phyloP scores from a whole-genome alignment of 805 yeast species.

The Teunomyces lycoperdinae region DNA sequence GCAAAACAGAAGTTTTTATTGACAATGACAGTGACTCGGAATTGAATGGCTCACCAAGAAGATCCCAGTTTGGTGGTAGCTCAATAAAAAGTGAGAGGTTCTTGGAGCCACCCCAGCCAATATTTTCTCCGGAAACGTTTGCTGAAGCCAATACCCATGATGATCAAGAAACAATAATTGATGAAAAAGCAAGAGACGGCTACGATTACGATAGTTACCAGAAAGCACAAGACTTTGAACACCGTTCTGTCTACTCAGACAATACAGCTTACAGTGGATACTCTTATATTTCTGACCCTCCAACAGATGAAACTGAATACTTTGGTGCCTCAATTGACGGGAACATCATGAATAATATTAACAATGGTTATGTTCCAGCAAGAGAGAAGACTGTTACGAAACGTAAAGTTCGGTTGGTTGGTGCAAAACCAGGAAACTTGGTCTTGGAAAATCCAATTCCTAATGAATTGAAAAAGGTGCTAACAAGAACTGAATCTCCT shows the following conservation, averaged over 20 bases:
- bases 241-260: constrained; percentile 34
- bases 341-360: constrained; percentile 44
- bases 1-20: constrained; percentile 47
- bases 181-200: constrained; percentile 16
- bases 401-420: constrained; percentile 69
- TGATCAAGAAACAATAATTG: constrained; percentile 32
- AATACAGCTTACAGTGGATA: constrained; percentile 33
- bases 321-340: constrained; percentile 47
- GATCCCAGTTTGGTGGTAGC: constrained; percentile 25
- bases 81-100: constrained; percentile 47
- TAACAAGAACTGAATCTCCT: constrained; percentile 74
- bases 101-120: constrained; percentile 63
- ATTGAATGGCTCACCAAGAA: constrained; percentile 36
- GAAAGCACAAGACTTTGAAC: constrained; percentile 31
- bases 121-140: constrained; percentile 59
- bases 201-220: constrained; percentile 38
- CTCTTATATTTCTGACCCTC: constrained; percentile 19
- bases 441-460: constrained; percentile 95
- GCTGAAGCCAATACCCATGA: constrained; percentile 51
- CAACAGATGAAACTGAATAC: constrained; percentile 33
- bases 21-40: constrained; percentile 29
- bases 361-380: constrained; percentile 46
- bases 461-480: constrained; percentile 74
- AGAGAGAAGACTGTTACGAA: constrained; percentile 67
- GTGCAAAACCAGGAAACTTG: constrained; percentile 67